Evolutionary conservation across 2,329 filamentous ascomycete species (phyloP), one percentile per base, ranked within the genome.

Genomic region (Curvularia verruculosa): DNA sequence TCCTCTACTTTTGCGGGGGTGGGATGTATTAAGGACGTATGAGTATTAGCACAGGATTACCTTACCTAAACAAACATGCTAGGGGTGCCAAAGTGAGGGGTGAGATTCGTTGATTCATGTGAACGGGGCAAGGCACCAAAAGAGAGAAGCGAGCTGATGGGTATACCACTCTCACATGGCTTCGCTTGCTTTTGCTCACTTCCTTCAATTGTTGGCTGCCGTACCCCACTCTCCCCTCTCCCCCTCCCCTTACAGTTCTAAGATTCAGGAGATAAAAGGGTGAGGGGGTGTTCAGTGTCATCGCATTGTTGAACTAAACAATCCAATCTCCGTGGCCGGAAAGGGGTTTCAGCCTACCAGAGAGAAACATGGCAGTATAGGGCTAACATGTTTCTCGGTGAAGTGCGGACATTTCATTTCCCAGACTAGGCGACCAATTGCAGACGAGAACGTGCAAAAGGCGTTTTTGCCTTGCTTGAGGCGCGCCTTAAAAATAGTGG

Each of bases 361-460:
- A 47, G n/a, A 29, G 23, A 39, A 5, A 21, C n/a, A 34, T 6
- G 8, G 10, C 26, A 29, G 7, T 9, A 24, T 24, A 23, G 8
- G 24, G 18, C 34, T 12, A 28, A 21, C 18, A 28, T 29, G 24
- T 50, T 40, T 31, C 36, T 44, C 50, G 49, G 52, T 41, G 34
- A 54, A 53, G 13, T 29, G 48, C 52, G 53, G 49, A 47, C 31
- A 54, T 54, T 46, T 13, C 36, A 26, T 9, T 21, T 41, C 39
- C 37, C 56, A 34, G 29, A 41, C 18, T 23, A 51, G 31, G 51
- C 19, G 36, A 48, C 58, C 58, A 60, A 60, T 60, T 39, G 44
- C 23, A 13, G 12, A 10, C 15, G 23, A 23, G 54, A 58, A 60
- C 54, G 54, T 58, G 58, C 39, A 29, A 47, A n/a, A 7, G 37